Percentiles rank a stretch among this genome's conserved stretches.
phyloP scores from a whole-genome alignment of 345 rosid genomes.

The Heritiera fomes region DNA sequence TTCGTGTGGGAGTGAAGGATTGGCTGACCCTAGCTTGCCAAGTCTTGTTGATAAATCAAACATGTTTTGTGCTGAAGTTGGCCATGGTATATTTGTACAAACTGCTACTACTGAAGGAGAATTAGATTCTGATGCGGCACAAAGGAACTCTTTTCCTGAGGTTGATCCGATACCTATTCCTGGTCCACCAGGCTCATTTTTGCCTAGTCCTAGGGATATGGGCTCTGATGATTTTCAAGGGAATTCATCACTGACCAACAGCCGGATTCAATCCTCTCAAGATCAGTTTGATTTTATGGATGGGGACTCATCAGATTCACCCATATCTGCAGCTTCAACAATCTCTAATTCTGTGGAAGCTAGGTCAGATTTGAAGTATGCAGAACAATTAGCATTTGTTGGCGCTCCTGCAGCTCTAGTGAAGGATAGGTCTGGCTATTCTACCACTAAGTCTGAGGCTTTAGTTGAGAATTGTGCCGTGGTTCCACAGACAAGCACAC shows the following conservation, averaged over 20 bases:
- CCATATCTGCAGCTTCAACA: constrained; percentile 68
- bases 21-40: constrained; percentile 26
- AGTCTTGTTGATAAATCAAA: constrained; percentile 45
- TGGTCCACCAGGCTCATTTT: constrained; percentile 95
- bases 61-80: constrained; percentile 53
- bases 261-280: constrained; percentile 75
- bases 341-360: constrained; percentile 61
- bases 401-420: constrained; percentile 38
- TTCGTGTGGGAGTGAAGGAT: constrained; percentile 39
- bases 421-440: constrained; percentile 37
- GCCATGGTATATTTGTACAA: constrained; percentile 40
- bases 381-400: constrained; percentile 38
- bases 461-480: constrained; percentile 40
- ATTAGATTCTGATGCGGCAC: constrained; percentile 46
- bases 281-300: constrained; percentile 68
- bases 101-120: constrained; percentile 36
- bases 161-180: constrained; percentile 96
- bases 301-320: constrained; percentile 82
- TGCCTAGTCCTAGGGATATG: constrained; percentile 93
- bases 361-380: constrained; percentile 40
- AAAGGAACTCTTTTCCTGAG: constrained; percentile 63
- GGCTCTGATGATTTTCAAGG: constrained; percentile 87
- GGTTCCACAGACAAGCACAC: constrained; percentile 33
- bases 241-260: constrained; percentile 82
- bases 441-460: constrained; percentile 32